phyloP scores from a whole-genome alignment of 2,329 filamentous ascomycete genomes.

The Exophiala sp. region DNA sequence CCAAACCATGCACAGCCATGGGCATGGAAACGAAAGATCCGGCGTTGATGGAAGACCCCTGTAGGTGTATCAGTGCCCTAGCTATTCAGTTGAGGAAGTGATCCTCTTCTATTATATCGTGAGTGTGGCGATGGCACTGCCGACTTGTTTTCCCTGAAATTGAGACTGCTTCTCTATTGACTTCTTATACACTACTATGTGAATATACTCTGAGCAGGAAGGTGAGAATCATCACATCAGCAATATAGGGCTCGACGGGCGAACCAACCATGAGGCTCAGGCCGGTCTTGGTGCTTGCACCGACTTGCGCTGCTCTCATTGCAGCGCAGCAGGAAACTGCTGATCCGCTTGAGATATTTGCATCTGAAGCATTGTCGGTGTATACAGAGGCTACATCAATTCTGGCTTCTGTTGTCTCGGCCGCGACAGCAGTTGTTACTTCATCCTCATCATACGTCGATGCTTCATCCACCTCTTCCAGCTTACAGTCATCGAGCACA shows the following conservation, averaged over 20 bases:
- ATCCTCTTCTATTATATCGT: constrained; percentile 7
- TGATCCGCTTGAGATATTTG: constrained; percentile 17
- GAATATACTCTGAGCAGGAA: not conserved
- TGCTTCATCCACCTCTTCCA: constrained; percentile 8
- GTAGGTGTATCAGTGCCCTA: not conserved
- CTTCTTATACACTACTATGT: too few relatives aligned
- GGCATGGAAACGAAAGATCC: not conserved
- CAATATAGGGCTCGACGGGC: not conserved
- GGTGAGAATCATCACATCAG: not conserved
- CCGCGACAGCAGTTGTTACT: constrained; percentile 3
- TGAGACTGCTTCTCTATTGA: not conserved
- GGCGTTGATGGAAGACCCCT: not conserved
- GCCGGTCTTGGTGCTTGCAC: constrained; percentile 3
- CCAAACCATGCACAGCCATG: constrained; percentile 5
- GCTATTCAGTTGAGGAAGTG: not conserved
- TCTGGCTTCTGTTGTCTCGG: constrained; percentile 13
- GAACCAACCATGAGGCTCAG: constrained; percentile 8
- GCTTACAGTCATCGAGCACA: constrained; percentile 6
- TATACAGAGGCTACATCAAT: constrained; percentile 26
- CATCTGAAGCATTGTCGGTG: constrained; percentile 24
- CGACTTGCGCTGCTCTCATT: not conserved
- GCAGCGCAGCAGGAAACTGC: constrained; percentile 10
- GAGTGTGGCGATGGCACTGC: not conserved
- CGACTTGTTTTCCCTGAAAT: not conserved
- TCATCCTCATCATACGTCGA: constrained; percentile 5